These are phyloP conservation scores for Phyllosticta citrichinensis DNA, from an alignment of 2,329 filamentous ascomycete species.

Conservation along the genomic window DNA sequence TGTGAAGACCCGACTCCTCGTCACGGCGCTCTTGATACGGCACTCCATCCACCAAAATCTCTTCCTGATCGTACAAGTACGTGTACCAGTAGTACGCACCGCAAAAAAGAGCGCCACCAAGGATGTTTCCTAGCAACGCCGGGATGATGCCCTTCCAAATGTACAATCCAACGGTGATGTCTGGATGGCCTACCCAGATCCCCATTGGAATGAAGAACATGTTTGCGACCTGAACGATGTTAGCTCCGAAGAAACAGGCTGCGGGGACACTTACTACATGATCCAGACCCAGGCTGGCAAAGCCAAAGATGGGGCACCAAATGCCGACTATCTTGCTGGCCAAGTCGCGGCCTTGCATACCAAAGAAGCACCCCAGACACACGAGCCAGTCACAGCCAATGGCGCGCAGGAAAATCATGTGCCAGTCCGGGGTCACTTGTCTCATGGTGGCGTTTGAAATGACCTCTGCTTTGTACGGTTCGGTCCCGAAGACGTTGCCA, in stretches of 20 bases:
- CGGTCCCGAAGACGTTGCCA: slow-evolving; percentile 34
- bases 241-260: neutral
- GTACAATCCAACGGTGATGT: slow-evolving; percentile 17
- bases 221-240: slow-evolving; percentile 15
- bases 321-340: slow-evolving; percentile 19
- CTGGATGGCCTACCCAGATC: slow-evolving; percentile 16
- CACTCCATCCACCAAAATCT: slow-evolving; percentile 3
- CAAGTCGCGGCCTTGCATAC: slow-evolving; percentile 16
- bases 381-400: slow-evolving; percentile 19
- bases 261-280: slow-evolving; percentile 13
- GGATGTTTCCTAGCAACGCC: slow-evolving; percentile 17
- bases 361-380: slow-evolving; percentile 17
- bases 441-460: slow-evolving; percentile 15
- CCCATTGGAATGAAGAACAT: slow-evolving; percentile 22
- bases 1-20: neutral
- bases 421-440: slow-evolving; percentile 14
- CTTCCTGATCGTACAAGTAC: slow-evolving; percentile 4
- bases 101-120: slow-evolving; percentile 13
- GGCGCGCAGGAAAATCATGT: slow-evolving; percentile 16
- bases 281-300: slow-evolving; percentile 19
- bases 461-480: slow-evolving; percentile 14
- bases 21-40: neutral
- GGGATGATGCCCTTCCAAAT: slow-evolving; percentile 23
- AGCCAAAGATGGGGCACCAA: slow-evolving; percentile 19
- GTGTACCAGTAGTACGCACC: slow-evolving; percentile 9